Base-by-base conservation (phyloP, 345 rosid species). In the Populus simonii region DNA sequence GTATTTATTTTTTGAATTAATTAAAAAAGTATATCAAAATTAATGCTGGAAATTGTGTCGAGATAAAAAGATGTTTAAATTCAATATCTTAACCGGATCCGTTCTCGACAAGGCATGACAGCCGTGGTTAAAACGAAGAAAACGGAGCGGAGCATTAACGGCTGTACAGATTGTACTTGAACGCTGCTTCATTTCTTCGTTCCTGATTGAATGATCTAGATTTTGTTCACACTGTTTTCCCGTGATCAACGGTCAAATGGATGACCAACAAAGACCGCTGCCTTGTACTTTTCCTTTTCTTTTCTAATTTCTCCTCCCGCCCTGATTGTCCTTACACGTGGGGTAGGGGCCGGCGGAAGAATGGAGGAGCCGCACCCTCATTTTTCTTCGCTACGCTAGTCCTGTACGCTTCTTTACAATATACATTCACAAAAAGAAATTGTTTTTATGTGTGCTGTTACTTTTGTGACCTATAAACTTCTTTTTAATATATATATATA, bases 191-290 rank as follows among this genome's bases (percentile, higher is more conserved):
- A 25, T 8, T 55, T 12, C 57, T n/a, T 39, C 5, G 17, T 16
- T 49, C 35, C 25, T 17, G 20, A 77, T 70, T 70, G 0, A 31
- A 66, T 16, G 79, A 79, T n/a, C 18, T 9, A 77, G 51, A 76
- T 47, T 55, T 7, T 35, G 43, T 66, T 74, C 20, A 2, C 35
- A 22, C 74, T 73, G 57, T 63, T 39, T 15, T 70, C 71, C 79
- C 76, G 79, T 76, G 73, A 77, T 81, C 75, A 63, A 73, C 80
- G 78, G 78, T 74, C 75, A 11, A 51, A 38, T 29, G 22, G 29
- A 47, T 6, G 31, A 3, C 29, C 4, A 61, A 47, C 65, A 45
- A 8, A 72, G 33, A 53, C 18, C 3, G 31, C 18, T 31, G 23
- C 13, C 23, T 57, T 7, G 31, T 23, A 43, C 47, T 11, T 43